These are phyloP conservation scores for Pichia deserticola DNA, from an alignment of 805 yeast genomes.

Conservation along the genomic window DNA sequence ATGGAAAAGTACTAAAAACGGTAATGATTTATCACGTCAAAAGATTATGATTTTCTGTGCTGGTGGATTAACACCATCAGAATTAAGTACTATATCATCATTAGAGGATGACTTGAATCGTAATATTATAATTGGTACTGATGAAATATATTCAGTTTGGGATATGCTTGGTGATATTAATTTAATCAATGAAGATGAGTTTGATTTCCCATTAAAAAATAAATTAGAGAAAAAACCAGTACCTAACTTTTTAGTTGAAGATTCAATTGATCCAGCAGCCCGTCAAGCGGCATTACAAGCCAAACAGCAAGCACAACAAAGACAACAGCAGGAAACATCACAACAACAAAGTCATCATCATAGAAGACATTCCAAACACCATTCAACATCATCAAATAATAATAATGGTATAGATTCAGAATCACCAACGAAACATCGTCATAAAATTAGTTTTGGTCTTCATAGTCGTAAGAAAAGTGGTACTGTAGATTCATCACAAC, in stretches of 20 bases:
- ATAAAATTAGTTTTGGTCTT: constrained; percentile 4
- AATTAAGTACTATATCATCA: constrained; percentile 68
- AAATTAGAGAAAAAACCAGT: constrained; percentile 14
- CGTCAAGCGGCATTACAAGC: neutral
- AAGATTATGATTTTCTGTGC: constrained; percentile 73
- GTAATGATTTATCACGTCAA: constrained; percentile 38
- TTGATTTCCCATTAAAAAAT: constrained; percentile 21
- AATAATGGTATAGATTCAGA: neutral
- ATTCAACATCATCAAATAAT: too few species aligned
- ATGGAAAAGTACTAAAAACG: constrained; percentile 24
- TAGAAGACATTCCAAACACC: too few species aligned
- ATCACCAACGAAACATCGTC: constrained; percentile 4
- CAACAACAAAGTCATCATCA: too few species aligned
- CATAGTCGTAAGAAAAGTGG: constrained; percentile 5
- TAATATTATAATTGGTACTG: constrained; percentile 79
- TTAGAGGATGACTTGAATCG: constrained; percentile 53
- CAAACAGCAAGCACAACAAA: constrained; percentile 1
- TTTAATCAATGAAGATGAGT: constrained; percentile 22
- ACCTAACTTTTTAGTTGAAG: constrained; percentile 18
- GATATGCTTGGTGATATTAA: constrained; percentile 28
- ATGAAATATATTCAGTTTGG: constrained; percentile 48
- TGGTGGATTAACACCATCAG: constrained; percentile 87
- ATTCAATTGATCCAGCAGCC: constrained; percentile 11
- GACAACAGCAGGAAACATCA: neutral
- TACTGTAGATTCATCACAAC: neutral